Conservation (phyloP, 148 eudicot genomes). For the Rhododendron mucronatum region DNA sequence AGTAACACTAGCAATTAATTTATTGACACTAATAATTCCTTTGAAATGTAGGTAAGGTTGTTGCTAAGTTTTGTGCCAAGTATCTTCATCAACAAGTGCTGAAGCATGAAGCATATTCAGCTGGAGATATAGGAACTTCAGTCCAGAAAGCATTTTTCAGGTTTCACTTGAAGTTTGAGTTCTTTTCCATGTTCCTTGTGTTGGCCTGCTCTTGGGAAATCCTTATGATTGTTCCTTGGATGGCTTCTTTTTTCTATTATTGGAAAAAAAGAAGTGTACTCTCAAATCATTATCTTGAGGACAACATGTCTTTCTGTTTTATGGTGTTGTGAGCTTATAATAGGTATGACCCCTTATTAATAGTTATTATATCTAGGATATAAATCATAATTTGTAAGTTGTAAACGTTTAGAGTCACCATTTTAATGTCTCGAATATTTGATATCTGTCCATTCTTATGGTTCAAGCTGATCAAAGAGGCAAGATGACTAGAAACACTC, state of each 20-base stretch:
- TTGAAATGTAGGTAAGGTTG: constrained; percentile 75
- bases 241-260: neutral
- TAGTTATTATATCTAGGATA: neutral
- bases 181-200: neutral
- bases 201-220: neutral
- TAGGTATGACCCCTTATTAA: neutral
- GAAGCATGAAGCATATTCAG: constrained; percentile 70
- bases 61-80: constrained; percentile 97
- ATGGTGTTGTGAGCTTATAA: neutral
- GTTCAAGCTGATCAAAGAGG: constrained; percentile 1
- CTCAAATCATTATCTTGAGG: neutral
- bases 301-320: too few species aligned
- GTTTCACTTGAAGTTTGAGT: constrained; percentile 21
- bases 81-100: constrained; percentile 94
- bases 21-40: constrained; percentile 5
- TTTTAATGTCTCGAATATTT: neutral
- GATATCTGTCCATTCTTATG: neutral
- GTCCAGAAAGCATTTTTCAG: constrained; percentile 87
- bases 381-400: neutral
- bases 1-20: neutral
- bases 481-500: neutral
- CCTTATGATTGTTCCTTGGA: neutral
- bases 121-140: constrained; percentile 82
- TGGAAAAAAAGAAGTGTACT: neutral
- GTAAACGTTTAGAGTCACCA: neutral